Base-by-base conservation (phyloP, 495 filamentous ascomycete genomes). In the Lasiosphaeriaceae sp. region DNA sequence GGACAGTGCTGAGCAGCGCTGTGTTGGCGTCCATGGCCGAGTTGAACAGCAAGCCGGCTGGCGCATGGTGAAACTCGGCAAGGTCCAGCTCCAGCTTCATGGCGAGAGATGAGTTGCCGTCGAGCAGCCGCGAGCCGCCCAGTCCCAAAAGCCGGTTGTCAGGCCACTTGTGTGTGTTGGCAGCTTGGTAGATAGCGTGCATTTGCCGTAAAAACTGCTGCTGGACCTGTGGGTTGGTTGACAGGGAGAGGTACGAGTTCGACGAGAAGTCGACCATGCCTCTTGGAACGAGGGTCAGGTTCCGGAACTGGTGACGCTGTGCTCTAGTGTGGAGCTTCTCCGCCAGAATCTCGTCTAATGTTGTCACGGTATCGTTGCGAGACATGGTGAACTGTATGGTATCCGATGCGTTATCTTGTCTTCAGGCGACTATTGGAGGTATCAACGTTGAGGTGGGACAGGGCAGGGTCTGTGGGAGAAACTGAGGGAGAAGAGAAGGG, bases 1-100 rank as follows among this genome's bases (percentile, higher is more conserved):
- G 88, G 12, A 91, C 70, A 54, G 78, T 84, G 3, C 80, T 72
- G 21, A 89, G 83, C 2, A 92, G 74, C 2, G 85, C 89, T 0
- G 82, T 75, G 65, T 92, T 92, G 14, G 88, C 90, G 62, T 92
- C 88, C 66, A 81, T 90, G 6, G 87, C 90, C 2, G 87, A 90
- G 61, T 87, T 90, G 68, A 89, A 90, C 2, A 94, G 69, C n/a
- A 92, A 72, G 0, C 78, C 89, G 1, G 78, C 71, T 0, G 75
- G 72, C 0, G 86, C 86, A n/a, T 74, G 58, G 56, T 92, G 87
- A 60, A 90, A 90, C 0, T 57, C 51, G 0, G 90, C 86, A 51
- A 92, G 84, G 12, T 76, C 77, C 0, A 55, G 55, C 63, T 93
- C 90, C 2, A 93, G 74, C 0, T 72, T 60, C 60, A 90, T 86